Evolutionary conservation across 2,329 filamentous ascomycete species (phyloP).

Genomic region (Epichloe sylvatica): DNA sequence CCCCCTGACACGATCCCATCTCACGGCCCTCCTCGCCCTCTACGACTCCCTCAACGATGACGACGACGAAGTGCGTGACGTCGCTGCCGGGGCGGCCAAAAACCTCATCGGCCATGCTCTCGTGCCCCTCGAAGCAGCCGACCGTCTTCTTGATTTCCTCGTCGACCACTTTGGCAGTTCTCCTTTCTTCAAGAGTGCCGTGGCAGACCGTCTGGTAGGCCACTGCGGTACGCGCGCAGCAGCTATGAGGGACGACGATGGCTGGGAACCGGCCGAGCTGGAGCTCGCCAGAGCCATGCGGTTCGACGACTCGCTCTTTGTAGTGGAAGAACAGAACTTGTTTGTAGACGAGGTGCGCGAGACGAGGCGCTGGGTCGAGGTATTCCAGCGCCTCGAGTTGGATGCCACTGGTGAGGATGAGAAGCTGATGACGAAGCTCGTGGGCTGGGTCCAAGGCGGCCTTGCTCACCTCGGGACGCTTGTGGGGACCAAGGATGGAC

Average conservation of each 20-base stretch:
- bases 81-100: slow-evolving; percentile 39
- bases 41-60: slow-evolving; percentile 78
- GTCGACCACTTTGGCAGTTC: slow-evolving; percentile 19
- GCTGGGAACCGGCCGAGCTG: slow-evolving; percentile 16
- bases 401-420: slow-evolving; percentile 7
- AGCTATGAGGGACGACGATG: background rate
- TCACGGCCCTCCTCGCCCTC: slow-evolving; percentile 49
- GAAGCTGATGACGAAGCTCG: slow-evolving; percentile 19
- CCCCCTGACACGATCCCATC: slow-evolving; percentile 20
- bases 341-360: slow-evolving; percentile 75
- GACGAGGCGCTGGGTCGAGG: slow-evolving; percentile 49
- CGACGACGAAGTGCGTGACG: slow-evolving; percentile 71
- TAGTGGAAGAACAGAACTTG: slow-evolving; percentile 85
- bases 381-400: slow-evolving; percentile 24
- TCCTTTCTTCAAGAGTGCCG: slow-evolving; percentile 25
- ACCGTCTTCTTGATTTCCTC: slow-evolving; percentile 31
- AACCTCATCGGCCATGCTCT: slow-evolving; percentile 31
- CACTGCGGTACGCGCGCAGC: slow-evolving; percentile 7
- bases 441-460: slow-evolving; percentile 37
- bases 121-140: slow-evolving; percentile 34
- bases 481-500: slow-evolving; percentile 38
- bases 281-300: slow-evolving; percentile 33
- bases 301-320: slow-evolving; percentile 60
- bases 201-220: slow-evolving; percentile 28
- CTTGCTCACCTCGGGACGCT: slow-evolving; percentile 28